Percentiles rank a stretch among this genome's conserved stretches.
These are phyloP conservation scores for Truncatella angustata DNA, from an alignment of 2,329 filamentous ascomycete genomes.

Conservation along the genomic window DNA sequence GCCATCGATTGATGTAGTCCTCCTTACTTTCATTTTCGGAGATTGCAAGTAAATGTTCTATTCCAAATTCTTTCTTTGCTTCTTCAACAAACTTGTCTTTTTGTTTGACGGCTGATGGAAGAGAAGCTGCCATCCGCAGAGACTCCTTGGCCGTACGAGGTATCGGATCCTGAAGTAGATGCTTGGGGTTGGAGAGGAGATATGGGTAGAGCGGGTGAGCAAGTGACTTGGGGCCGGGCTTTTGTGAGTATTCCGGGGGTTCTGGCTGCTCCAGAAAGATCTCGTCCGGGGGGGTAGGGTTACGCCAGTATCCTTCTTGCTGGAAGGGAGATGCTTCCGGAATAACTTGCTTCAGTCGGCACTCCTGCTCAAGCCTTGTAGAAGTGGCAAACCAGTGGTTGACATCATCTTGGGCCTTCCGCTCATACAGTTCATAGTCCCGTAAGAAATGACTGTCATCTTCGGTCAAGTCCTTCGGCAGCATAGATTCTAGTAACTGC, in stretches of 20 bases:
- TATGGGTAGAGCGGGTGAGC: conserved; percentile 41
- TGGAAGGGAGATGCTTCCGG: neutral
- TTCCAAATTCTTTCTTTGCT: conserved; percentile 48
- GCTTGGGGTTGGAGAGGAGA: conserved; percentile 47
- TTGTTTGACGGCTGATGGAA: conserved; percentile 34
- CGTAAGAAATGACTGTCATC: neutral
- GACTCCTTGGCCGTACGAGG: conserved; percentile 41
- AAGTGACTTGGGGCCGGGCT: conserved; percentile 25
- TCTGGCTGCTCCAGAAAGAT: conserved; percentile 40
- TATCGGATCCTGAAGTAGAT: conserved; percentile 34
- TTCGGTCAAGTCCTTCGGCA: neutral
- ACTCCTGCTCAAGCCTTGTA: neutral
- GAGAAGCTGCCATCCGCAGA: conserved; percentile 34
- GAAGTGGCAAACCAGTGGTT: neutral
- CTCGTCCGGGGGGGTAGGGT: no score
- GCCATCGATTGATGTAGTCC: conserved; percentile 51
- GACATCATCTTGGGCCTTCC: neutral
- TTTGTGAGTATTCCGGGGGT: no score
- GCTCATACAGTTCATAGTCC: neutral
- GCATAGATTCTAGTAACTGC: neutral
- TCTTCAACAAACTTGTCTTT: conserved; percentile 34
- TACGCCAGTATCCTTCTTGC: neutral
- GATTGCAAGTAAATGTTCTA: conserved; percentile 40
- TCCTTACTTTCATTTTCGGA: conserved; percentile 34
- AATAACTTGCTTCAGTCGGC: neutral